These are phyloP conservation scores for Aspergillus fischeri DNA, from an alignment of 2,329 filamentous ascomycete species.

Conservation along the genomic window DNA sequence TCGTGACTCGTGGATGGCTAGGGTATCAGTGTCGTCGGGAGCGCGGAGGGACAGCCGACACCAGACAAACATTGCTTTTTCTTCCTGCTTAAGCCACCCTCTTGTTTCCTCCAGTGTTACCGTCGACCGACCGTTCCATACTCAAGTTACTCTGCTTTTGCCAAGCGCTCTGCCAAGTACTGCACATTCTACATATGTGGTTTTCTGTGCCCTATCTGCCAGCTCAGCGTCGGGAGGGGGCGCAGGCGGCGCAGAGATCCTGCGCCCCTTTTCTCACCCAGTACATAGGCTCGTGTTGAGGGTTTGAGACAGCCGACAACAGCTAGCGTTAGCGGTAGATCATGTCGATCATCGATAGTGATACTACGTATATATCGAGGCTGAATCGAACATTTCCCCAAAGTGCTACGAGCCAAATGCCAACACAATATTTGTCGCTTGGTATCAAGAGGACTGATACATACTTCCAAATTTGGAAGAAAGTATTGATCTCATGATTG, in stretches of 20 bases:
- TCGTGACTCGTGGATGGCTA: background rate
- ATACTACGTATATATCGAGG: constrained; percentile 5
- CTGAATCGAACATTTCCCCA: background rate
- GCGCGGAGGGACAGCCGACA: background rate
- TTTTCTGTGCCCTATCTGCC: background rate
- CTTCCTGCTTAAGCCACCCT: constrained; percentile 1
- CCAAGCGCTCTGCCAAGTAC: constrained; percentile 9
- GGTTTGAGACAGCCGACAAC: constrained; percentile 3
- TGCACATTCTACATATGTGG: constrained; percentile 3
- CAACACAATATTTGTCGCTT: background rate
- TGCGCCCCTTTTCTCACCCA: background rate
- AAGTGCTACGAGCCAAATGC: background rate
- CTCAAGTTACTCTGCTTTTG: constrained; percentile 1
- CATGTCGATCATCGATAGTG: constrained; percentile 17
- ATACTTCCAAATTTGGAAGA: background rate
- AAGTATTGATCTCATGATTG: background rate
- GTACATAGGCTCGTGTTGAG: background rate
- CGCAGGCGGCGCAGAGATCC: background rate
- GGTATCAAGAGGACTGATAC: background rate
- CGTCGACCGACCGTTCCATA: background rate
- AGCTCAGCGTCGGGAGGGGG: background rate
- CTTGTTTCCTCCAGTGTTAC: constrained; percentile 5
- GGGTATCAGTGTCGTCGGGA: background rate
- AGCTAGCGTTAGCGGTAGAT: constrained; percentile 12
- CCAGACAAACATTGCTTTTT: background rate